Conservation (phyloP, 108 stramenopile species). For the Cyclostephanos tholiformis region DNA sequence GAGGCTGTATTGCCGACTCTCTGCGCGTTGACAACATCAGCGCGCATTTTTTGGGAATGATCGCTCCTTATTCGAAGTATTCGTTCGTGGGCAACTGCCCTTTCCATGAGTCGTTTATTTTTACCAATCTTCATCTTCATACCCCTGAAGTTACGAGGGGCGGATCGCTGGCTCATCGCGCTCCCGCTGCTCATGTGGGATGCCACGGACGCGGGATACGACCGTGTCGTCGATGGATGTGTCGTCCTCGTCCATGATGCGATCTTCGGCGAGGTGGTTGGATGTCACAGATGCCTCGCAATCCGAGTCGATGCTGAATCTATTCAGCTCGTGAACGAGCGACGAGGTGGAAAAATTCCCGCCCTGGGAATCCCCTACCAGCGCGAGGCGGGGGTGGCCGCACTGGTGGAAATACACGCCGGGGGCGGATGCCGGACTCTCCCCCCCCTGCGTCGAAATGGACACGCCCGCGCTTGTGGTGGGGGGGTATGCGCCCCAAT, state of each 20-base stretch:
- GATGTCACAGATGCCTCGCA: conserved; percentile 44
- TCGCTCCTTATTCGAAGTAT: conserved; percentile 28
- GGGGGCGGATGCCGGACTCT: conserved; percentile 9
- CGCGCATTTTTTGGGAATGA: conserved; percentile 26
- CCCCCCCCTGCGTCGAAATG: conserved; percentile 1
- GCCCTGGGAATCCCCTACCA: background rate
- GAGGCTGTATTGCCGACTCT: conserved; percentile 16
- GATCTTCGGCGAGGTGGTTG: conserved; percentile 30
- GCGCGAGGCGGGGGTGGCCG: background rate
- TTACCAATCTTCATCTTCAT: conserved; percentile 14
- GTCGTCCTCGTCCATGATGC: conserved; percentile 29
- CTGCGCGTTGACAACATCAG: conserved; percentile 33
- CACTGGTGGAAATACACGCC: conserved; percentile 19
- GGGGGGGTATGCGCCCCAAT: conserved; percentile 26
- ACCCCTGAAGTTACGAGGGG: background rate
- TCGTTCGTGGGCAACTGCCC: conserved; percentile 43
- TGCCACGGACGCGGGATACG: conserved; percentile 23
- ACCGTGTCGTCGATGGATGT: conserved; percentile 1
- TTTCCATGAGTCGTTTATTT: conserved; percentile 29
- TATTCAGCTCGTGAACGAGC: conserved; percentile 34
- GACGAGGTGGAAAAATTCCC: conserved; percentile 21
- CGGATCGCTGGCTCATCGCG: conserved; percentile 1
- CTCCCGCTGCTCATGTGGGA: conserved; percentile 25
- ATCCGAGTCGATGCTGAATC: conserved; percentile 50
- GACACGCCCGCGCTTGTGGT: background rate